These are phyloP conservation scores for Circinella minor DNA, from an alignment of 371 early-diverging fungal genomes.

Conservation along the genomic window DNA sequence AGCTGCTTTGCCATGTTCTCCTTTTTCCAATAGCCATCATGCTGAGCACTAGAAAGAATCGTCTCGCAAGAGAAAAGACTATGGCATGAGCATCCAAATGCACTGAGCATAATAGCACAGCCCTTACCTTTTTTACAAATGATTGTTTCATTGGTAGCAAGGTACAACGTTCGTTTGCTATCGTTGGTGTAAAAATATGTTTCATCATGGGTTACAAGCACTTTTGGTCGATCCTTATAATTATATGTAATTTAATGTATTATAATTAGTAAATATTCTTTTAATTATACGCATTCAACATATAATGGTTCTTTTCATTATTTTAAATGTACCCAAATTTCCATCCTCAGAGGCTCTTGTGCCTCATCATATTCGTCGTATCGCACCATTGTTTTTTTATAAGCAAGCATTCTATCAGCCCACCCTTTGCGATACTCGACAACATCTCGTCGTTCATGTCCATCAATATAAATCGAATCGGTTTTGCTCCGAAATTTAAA, in stretches of 20 bases:
- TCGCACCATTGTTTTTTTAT: conserved; percentile 1
- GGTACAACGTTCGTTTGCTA: neutral
- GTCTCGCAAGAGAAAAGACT: neutral
- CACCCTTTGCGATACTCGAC: conserved; percentile 12
- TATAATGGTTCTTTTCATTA: neutral
- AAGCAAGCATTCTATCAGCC: conserved; percentile 6
- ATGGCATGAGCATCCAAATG: too few relatives aligned
- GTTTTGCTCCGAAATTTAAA: too few relatives aligned
- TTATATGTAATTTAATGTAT: too few relatives aligned
- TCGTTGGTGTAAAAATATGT: conserved; percentile 18
- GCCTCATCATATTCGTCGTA: conserved; percentile 14
- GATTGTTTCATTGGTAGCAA: neutral
- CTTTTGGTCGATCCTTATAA: neutral
- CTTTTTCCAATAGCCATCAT: conserved; percentile 13
- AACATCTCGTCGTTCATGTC: conserved; percentile 18
- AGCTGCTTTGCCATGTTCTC: conserved; percentile 17
- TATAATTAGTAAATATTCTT: too few relatives aligned
- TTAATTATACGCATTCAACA: too few relatives aligned
- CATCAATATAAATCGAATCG: conserved; percentile 1
- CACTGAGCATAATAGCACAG: neutral
- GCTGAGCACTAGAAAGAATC: neutral
- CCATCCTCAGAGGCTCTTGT: too few relatives aligned
- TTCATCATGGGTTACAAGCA: conserved; percentile 20
- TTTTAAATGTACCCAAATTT: neutral
- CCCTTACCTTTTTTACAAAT: conserved; percentile 7